phyloP scores from a whole-genome alignment of 2,329 filamentous ascomycete species.

The Dryadomyces quercivorus region DNA sequence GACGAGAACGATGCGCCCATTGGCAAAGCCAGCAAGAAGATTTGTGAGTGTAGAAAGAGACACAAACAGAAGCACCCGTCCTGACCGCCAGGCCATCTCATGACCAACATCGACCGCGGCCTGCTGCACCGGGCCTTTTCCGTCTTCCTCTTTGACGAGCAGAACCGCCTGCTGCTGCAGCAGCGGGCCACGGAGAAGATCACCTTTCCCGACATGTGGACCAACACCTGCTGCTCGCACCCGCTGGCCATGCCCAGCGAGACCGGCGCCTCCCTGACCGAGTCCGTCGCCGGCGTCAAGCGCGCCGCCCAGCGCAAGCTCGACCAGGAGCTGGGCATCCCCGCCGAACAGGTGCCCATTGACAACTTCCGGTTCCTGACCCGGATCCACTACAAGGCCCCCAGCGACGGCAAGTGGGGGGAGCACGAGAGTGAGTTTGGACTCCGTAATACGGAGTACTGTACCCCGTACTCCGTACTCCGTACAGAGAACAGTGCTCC shows the following conservation, averaged over 20 bases:
- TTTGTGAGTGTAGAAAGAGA: constrained; percentile 50
- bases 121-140: constrained; percentile 96
- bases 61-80: not conserved
- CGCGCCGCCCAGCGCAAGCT: constrained; percentile 87
- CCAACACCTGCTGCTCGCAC: constrained; percentile 98
- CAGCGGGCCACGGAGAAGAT: constrained; percentile 96
- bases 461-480: no score
- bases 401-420: constrained; percentile 95
- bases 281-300: constrained; percentile 77
- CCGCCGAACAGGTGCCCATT: constrained; percentile 74
- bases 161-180: constrained; percentile 87
- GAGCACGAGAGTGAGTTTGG: constrained; percentile 88
- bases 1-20: constrained; percentile 88
- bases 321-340: constrained; percentile 89
- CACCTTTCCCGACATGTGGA: constrained; percentile 99
- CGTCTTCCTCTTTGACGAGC: constrained; percentile 90
- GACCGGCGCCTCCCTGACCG: constrained; percentile 70
- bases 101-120: constrained; percentile 96
- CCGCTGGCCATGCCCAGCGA: constrained; percentile 84
- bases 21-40: constrained; percentile 95
- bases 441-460: no score
- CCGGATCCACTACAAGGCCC: constrained; percentile 94
- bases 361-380: constrained; percentile 91
- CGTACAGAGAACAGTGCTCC: no score
- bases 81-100: constrained; percentile 64